Evolutionary conservation across 441 rosid species (phyloP).

Genomic region (Gossypium trilobum): DNA sequence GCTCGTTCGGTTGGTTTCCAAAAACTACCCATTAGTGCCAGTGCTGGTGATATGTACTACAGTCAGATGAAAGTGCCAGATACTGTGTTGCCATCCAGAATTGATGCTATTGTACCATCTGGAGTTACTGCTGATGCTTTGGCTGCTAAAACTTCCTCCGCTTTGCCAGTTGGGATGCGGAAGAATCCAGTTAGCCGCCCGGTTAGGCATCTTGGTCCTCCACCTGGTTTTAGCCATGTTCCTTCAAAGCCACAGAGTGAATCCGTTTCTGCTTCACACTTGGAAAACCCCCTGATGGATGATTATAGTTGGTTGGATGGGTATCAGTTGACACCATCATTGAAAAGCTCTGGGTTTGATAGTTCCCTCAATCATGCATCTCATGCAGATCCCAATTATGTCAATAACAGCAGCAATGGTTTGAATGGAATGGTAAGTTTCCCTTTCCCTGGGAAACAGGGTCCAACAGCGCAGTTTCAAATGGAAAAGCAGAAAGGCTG

Average conservation of each 20-base stretch:
- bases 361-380: constrained; percentile 32
- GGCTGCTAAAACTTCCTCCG: constrained; percentile 30
- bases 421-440: constrained; percentile 46
- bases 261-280: constrained; percentile 33
- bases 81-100: constrained; percentile 2
- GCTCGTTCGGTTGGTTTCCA: constrained; percentile 28
- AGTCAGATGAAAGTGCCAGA: neutral
- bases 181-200: constrained; percentile 80
- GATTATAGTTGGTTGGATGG: constrained; percentile 99
- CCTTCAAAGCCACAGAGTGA: constrained; percentile 49
- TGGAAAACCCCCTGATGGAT: constrained; percentile 45
- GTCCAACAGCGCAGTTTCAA: constrained; percentile 39
- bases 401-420: constrained; percentile 44
- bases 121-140: constrained; percentile 40
- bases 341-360: constrained; percentile 34
- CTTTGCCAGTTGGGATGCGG: constrained; percentile 30
- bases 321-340: constrained; percentile 52
- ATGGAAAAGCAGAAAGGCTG: constrained; percentile 42
- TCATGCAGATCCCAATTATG: constrained; percentile 38
- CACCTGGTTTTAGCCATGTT: constrained; percentile 75
- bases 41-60: neutral
- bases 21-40: constrained; percentile 22
- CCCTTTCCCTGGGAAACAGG: constrained; percentile 82
- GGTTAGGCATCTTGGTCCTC: constrained; percentile 77
- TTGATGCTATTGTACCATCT: constrained; percentile 35